A percentile compares a stretch with the other conserved stretches of the same genome.
phyloP scores from a whole-genome alignment of 257 asterid species.

The Osmanthus fragrans region DNA sequence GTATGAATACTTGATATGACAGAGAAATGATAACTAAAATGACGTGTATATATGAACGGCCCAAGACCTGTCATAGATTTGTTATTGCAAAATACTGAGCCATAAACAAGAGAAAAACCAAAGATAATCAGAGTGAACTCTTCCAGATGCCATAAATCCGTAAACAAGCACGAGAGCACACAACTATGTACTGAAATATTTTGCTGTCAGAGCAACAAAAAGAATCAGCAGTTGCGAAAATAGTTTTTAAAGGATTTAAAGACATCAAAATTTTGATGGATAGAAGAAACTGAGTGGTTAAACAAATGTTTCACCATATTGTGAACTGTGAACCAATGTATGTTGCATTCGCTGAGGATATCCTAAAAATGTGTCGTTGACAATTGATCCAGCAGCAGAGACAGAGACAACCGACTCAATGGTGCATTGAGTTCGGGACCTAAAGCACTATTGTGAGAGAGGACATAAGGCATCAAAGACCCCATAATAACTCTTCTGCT shows the following conservation, averaged over 20 bases:
- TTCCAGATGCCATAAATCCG: neutral
- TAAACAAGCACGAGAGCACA: neutral
- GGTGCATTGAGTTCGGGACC: neutral
- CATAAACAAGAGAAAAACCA: neutral
- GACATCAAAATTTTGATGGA: neutral
- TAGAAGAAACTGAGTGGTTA: neutral
- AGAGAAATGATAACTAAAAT: neutral
- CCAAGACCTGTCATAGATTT: neutral
- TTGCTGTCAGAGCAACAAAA: neutral
- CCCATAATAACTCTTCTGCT: neutral
- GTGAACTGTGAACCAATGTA: neutral
- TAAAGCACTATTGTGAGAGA: neutral
- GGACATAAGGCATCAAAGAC: neutral
- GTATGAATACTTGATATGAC: neutral
- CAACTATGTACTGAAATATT: neutral
- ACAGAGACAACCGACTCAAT: neutral
- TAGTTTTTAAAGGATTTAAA: neutral
- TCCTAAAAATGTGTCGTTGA: neutral
- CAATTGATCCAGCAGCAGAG: conserved; percentile 5
- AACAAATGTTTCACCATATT: neutral
- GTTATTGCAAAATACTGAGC: neutral
- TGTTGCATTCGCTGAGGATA: too few species aligned
- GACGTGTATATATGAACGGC: neutral
- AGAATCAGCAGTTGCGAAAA: neutral
- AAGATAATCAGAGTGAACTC: neutral